Evolutionary conservation across 352 stramenopile species (phyloP), one percentile per base, ranked within the genome.

Genomic region (Phytophthora multivora): DNA sequence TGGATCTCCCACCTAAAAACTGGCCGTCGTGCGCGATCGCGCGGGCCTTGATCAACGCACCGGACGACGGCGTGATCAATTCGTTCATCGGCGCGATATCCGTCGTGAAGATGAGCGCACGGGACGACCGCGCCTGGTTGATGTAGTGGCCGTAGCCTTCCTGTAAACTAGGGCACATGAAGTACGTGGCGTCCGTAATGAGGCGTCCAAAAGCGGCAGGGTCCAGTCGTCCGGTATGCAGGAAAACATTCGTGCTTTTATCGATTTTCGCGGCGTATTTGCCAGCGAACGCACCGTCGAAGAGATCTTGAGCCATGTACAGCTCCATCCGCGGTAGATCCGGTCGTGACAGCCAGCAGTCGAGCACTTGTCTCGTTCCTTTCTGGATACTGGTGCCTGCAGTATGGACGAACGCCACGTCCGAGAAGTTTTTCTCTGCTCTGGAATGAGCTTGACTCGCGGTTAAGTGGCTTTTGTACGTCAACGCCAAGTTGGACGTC

Each of bases 71-170:
- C 4, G 75, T 80, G 45, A 89, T 73, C 36, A 89, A 63, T 40
- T 89, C 77, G 48, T 87, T 86, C 79, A 89, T 89, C 3, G 79
- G 79, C 16, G 68, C 40, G 2, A 80, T 54, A 42, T 87, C 68
- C 10, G 79, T 89, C 9, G 79, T 89, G 18, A 85, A 45, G 35
- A 89, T 75, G 19, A 87, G 15, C 0, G 70, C 73, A 13, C 69
- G 63, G 16, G 77, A 72, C 0, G 77, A 77, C 25, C 79, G 63
- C 18, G 77, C 79, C 51, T 89, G 79, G 49, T 89, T 89, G 41
- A 89, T 82, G 54, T 87, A 89, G 53, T 89, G 77, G 21, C 79
- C 79, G 60, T 86, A 87, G 18, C 76, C 76, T 36, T 88, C 79
- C 43, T 77, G 66, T 13, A 72, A 51, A 59, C 79, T 88, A 18